Evolutionary conservation across 2,329 filamentous ascomycete species (phyloP).

Genomic region (Microcyclospora pomicola): DNA sequence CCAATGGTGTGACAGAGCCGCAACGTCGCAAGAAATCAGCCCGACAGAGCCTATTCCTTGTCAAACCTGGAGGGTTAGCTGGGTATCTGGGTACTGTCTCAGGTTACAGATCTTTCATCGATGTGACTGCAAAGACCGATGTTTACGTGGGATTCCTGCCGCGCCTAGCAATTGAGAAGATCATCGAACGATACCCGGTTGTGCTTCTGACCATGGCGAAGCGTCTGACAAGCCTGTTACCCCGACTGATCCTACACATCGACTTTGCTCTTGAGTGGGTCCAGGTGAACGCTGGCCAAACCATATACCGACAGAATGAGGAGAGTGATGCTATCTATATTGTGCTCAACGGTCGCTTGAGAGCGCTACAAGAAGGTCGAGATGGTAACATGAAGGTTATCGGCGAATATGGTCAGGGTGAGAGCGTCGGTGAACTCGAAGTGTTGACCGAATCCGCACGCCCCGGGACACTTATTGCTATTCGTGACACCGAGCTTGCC

Average conservation of each 20-base stretch:
- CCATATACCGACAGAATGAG: slow-evolving; percentile 84
- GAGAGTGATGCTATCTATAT: slow-evolving; percentile 98
- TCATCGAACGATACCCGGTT: slow-evolving; percentile 84
- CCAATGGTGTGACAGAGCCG: slow-evolving; percentile 16
- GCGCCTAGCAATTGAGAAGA: slow-evolving; percentile 68
- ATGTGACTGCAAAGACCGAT: slow-evolving; percentile 93
- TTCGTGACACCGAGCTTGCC: slow-evolving; percentile 88
- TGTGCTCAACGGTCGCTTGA: slow-evolving; percentile 81
- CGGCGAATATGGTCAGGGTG: slow-evolving; percentile 90
- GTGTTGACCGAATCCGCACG: slow-evolving; percentile 87
- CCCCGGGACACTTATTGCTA: slow-evolving; percentile 86
- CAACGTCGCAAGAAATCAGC: slow-evolving; percentile 30
- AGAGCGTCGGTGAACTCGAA: slow-evolving; percentile 93
- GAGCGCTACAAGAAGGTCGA: slow-evolving; percentile 68
- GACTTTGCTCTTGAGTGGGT: slow-evolving; percentile 98
- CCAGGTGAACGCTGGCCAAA: slow-evolving; percentile 86
- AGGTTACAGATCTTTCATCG: slow-evolving; percentile 89
- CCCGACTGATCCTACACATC: slow-evolving; percentile 83
- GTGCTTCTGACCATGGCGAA: slow-evolving; percentile 94
- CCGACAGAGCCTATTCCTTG: slow-evolving; percentile 65
- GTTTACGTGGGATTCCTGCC: slow-evolving; percentile 95
- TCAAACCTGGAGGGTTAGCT: slow-evolving; percentile 86
- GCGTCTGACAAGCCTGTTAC: slow-evolving; percentile 74
- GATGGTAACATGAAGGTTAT: slow-evolving; percentile 73
- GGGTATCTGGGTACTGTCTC: slow-evolving; percentile 92